phyloP scores from a whole-genome alignment of 805 yeast species.

The Yarrowia sp. region DNA sequence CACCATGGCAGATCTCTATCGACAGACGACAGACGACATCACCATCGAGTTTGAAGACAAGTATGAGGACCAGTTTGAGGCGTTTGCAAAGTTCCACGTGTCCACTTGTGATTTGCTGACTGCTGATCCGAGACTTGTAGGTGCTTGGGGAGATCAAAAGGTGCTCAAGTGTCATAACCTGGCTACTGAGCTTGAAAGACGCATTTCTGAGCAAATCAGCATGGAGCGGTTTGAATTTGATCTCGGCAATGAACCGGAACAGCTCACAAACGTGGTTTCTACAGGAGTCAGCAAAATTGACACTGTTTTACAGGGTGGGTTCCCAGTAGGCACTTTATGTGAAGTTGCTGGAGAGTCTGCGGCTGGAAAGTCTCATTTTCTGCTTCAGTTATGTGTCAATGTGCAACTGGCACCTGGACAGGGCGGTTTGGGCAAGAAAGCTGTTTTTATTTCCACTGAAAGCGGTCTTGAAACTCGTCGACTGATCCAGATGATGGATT shows the following conservation, averaged over 20 bases:
- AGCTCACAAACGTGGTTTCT: constrained; percentile 47
- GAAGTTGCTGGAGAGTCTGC: constrained; percentile 88
- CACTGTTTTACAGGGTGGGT: constrained; percentile 61
- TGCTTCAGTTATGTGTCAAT: constrained; percentile 68
- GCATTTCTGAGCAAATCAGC: not conserved
- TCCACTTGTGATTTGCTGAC: constrained; percentile 22
- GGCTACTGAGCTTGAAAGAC: not conserved
- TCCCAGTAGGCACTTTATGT: constrained; percentile 62
- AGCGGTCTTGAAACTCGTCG: constrained; percentile 72
- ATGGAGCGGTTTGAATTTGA: constrained; percentile 2
- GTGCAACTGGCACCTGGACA: constrained; percentile 59
- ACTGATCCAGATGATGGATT: constrained; percentile 57
- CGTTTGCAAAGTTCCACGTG: constrained; percentile 7
- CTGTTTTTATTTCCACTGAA: constrained; percentile 84
- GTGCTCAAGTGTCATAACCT: constrained; percentile 3
- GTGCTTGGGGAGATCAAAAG: constrained; percentile 21
- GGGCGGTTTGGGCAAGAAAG: constrained; percentile 59
- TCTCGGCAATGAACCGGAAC: not conserved
- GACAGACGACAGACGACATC: constrained; percentile 27
- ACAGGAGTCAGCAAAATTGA: constrained; percentile 64
- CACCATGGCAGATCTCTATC: constrained; percentile 25
- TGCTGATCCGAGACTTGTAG: constrained; percentile 7
- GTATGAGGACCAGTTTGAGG: constrained; percentile 17
- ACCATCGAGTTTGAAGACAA: constrained; percentile 20
- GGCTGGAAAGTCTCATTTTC: constrained; percentile 83